Percentiles rank a stretch among this genome's conserved stretches.
Conservation (phyloP, 345 rosid species). For the Populus simonii region DNA sequence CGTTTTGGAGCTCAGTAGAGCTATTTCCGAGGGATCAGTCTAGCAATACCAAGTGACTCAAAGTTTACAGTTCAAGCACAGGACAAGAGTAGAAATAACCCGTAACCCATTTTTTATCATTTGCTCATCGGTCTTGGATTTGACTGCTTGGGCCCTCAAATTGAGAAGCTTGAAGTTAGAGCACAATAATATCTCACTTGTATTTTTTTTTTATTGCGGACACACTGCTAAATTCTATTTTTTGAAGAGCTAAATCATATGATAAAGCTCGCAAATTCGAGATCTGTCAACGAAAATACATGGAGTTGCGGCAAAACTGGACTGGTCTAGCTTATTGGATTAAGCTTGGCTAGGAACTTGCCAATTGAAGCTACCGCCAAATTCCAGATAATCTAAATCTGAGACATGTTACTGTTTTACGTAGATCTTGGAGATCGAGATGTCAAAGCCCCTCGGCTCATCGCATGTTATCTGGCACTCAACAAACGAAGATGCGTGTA, state of each 20-base stretch:
- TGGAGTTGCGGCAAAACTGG: neutral
- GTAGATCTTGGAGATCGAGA: neutral
- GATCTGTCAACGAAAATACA: too few species aligned
- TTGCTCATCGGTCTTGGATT: neutral
- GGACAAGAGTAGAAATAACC: neutral
- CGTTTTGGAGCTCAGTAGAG: neutral
- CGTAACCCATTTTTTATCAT: neutral
- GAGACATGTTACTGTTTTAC: conserved; percentile 14
- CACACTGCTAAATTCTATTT: too few species aligned
- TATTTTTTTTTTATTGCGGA: too few species aligned
- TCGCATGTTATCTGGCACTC: too few species aligned
- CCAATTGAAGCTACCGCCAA: neutral
- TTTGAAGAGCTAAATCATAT: too few species aligned
- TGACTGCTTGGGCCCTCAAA: neutral
- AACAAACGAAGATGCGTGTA: too few species aligned
- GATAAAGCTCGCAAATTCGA: too few species aligned
- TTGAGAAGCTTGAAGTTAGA: neutral
- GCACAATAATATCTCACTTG: neutral
- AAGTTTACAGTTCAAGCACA: neutral
- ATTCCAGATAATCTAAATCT: neutral
- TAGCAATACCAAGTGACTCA: neutral
- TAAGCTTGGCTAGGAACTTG: neutral
- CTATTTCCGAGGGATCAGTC: neutral
- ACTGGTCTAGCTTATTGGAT: neutral
- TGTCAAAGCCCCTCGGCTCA: neutral